Evolutionary conservation across 768 basidiomycete species (phyloP), one percentile per base, ranked within the genome.

Genomic region (Lactarius akahatsu): DNA sequence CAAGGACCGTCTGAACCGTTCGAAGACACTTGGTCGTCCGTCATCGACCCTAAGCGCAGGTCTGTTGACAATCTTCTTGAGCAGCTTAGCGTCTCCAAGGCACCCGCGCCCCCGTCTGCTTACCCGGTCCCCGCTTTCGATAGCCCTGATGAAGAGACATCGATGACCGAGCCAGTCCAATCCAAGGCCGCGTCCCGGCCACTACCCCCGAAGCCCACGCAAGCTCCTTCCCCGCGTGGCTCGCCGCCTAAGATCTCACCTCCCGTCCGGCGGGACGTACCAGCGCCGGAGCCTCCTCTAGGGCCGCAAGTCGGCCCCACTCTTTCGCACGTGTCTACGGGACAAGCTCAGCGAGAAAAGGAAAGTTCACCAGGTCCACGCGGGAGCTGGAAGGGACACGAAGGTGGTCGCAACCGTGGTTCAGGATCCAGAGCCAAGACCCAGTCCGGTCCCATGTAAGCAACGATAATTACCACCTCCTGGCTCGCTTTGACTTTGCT

Each of bases 1-100:
- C 82, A 10, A 77, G 78, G 58, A 59, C 78, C 82, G 41, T 81
- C 78, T 62, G 75, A 80, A 57, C 82, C 80, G 59, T 88, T 91
- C 38, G 86, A 89, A 63, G 81, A 85, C 15, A 72, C 70, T 43
- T 90, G 86, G 88, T 78, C 80, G 1, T 68, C 77, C 26, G 52
- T 71, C 54, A 69, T 74, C 20, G 78, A 90, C 70, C 87, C 91
- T 38, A 92, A 92, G 78, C 83, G 89, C 66, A 90, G 90, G 74
- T 92, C 91, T 1, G 89, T 92, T 59, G 91, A 93, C 72, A 92
- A 92, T 71, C 78, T 92, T 43, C 79, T 92, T 70, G 90, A 92
- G 65, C 87, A 90, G 71, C 75, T 92, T 8, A 86, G 87, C 30
- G 81, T 86, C 67, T 73, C 75, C 62, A 79, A 79, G 71, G 73